Percentiles rank a stretch among this genome's conserved stretches.
Evolutionary conservation across 495 filamentous ascomycete genomes (phyloP).

Genomic region (Geopyxis carbonaria): DNA sequence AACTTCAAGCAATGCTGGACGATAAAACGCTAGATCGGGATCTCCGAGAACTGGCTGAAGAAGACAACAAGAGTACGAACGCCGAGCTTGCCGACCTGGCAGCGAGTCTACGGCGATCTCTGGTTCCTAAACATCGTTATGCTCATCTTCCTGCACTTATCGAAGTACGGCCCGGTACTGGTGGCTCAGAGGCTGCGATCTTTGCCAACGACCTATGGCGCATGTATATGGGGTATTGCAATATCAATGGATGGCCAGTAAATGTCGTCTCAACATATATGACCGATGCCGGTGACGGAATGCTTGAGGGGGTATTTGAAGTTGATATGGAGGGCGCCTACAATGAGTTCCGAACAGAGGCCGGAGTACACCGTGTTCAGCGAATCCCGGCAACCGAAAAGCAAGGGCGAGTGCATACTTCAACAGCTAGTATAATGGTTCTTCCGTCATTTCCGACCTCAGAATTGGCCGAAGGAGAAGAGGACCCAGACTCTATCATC

Average conservation of each 20-base stretch:
- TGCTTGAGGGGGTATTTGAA: slow-evolving; percentile 75
- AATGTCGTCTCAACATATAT: slow-evolving; percentile 30
- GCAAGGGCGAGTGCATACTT: slow-evolving; percentile 82
- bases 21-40: slow-evolving; percentile 47
- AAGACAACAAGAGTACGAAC: slow-evolving; percentile 54
- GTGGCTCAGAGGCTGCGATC: slow-evolving; percentile 74
- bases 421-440: slow-evolving; percentile 78
- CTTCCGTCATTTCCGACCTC: slow-evolving; percentile 63
- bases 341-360: slow-evolving; percentile 61
- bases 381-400: slow-evolving; percentile 78
- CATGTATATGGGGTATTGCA: slow-evolving; percentile 79
- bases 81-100: slow-evolving; percentile 42
- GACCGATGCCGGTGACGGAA: slow-evolving; percentile 42
- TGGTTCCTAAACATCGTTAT: slow-evolving; percentile 83
- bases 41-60: slow-evolving; percentile 49
- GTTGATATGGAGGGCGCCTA: slow-evolving; percentile 64
- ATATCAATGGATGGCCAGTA: slow-evolving; percentile 33
- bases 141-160: slow-evolving; percentile 80
- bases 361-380: slow-evolving; percentile 89
- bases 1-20: slow-evolving; percentile 40
- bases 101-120: slow-evolving; percentile 46
- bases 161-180: slow-evolving; percentile 86
- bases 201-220: slow-evolving; percentile 73
- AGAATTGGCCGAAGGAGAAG: slow-evolving; percentile 29
- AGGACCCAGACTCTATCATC: slow-evolving; percentile 71